phyloP scores from a whole-genome alignment of 2,329 filamentous ascomycete species.

The Colletotrichum spinosum region DNA sequence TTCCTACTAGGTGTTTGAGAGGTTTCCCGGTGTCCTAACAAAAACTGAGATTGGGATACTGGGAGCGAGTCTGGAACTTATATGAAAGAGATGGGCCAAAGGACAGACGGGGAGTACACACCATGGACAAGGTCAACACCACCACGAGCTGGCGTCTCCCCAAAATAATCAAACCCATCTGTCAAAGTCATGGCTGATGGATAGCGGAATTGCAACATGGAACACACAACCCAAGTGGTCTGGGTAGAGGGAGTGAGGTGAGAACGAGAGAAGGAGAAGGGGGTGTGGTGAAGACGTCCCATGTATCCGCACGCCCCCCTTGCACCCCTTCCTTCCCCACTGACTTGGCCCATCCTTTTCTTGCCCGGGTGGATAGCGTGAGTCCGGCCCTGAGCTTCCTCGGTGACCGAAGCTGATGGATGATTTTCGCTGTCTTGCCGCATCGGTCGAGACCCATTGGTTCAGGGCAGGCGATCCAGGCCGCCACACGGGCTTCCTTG shows the following conservation, averaged over 20 bases:
- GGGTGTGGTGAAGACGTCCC: conserved; percentile 32
- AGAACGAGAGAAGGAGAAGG: conserved; percentile 11
- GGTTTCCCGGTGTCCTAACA: conserved; percentile 33
- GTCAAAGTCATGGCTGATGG: conserved; percentile 38
- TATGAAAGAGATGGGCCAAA: conserved; percentile 38
- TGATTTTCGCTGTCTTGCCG: conserved; percentile 51
- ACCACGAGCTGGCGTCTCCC: conserved; percentile 13
- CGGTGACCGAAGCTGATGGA: conserved; percentile 58
- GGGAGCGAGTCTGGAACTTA: conserved; percentile 38
- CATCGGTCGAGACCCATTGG: conserved; percentile 44
- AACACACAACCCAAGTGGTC: conserved; percentile 25
- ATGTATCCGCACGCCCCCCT: conserved; percentile 41
- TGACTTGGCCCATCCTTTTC: conserved; percentile 30
- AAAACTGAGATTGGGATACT: conserved; percentile 22
- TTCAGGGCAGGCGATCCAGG: conserved; percentile 34
- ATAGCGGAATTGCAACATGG: conserved; percentile 38
- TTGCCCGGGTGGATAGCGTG: conserved; percentile 41
- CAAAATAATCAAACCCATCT: conserved; percentile 42
- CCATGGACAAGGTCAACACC: conserved; percentile 19
- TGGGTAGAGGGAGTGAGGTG: conserved; percentile 32
- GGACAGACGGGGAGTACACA: conserved; percentile 23
- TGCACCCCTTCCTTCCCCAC: conserved; percentile 33
- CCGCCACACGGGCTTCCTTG: conserved; percentile 35
- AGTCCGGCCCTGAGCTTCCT: conserved; percentile 52
- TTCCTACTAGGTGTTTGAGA: conserved; percentile 38